Base-by-base conservation (phyloP, 371 early-diverging fungal species). In the Apophysomyces sp. region DNA sequence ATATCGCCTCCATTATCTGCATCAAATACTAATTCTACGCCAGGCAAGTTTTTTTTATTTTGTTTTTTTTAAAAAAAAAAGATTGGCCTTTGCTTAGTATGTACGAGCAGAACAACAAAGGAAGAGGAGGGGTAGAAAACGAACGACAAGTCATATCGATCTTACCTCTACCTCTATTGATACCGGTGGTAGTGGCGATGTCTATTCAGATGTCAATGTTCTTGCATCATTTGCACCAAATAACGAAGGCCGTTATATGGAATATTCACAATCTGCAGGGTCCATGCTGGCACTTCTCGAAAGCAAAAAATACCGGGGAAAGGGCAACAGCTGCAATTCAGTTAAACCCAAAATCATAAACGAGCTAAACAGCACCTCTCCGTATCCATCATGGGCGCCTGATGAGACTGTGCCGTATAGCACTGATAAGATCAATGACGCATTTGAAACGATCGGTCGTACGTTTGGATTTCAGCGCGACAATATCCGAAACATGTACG, bases 381-480 rank as follows among this genome's bases (percentile, higher is more conserved):
- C 61, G 0, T 93, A 90, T 55, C 89, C 92, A 16, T 78, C 91
- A 2, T 91, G 92, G 92, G 82, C 81, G 56, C 76, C 80, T 0
- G 77, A 82, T 24, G 83, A 85, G 0, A 82, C 82, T 62, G 76
- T 88, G n/a, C 90, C 91, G 9, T 63, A 87, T 27, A 82, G 88
- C 27, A 76, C 76, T 16, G 87, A 84, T 52, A 87, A 87, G 62
- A 87, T 91, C 37, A 83, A 82, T 53, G 84, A 82, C 40, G 83
- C 87, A 24, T 89, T 92, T 69, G 71, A 80, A 34, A 83, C 84
- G 53, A 61, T 92, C 57, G 76, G 76, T 2, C 68, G 73, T 39
- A 85, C 83, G 70, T 89, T 92, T 62, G 92, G 94, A 0, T 93
- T 93, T 74, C 94, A 93, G 72, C 73, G 73, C 28, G 92, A 92